Base-by-base conservation (phyloP, 108 stramenopile genomes). In the Nitzschia inconspicua region DNA sequence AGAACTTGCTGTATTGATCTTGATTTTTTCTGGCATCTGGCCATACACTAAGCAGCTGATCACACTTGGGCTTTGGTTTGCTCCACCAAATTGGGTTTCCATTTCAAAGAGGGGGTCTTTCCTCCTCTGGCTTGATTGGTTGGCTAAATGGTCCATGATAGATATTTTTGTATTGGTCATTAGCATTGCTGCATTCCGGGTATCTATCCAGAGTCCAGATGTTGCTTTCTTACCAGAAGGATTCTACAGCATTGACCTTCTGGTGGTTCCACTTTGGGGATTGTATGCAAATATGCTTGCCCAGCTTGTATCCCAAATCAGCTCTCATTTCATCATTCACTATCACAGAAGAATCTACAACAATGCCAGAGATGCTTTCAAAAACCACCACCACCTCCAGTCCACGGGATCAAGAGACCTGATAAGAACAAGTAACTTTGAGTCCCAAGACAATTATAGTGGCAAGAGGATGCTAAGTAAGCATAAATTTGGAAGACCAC, bases 251-350 rank as follows among this genome's bases (percentile, higher is more conserved):
- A 46, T 92, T 7, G 73, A 88, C 14, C 62, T 92, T 61, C 36
- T 88, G 57, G 85, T 92, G 0, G 73, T 88, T 9, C 90, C 90
- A 6, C 53, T 83, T 9, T 92, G 90, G 90, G 90, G 90, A 16
- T 44, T 92, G 11, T 92, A 88, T 54, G 82, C 90, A 1, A 88
- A 88, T 48, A 57, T 92, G 80, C 65, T 84, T 35, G 90, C 90
- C 8, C 86, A 88, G 71, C 57, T 92, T 16, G 44, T 88, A 3
- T 78, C 81, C 2, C 90, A 92, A 44, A 69, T 92, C 31, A 83
- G 80, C 43, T 85, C 82, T 32, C 90, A 92, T 49, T 63, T 85
- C 68, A 85, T 92, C 44, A 92, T 88, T 41, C 79, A 86, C 46
- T 92, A 85, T 47, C 90, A 92, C 57, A 75, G 85, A 16, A 67